Conservation (phyloP, 805 yeast species). For the Ogataea naganishii region DNA sequence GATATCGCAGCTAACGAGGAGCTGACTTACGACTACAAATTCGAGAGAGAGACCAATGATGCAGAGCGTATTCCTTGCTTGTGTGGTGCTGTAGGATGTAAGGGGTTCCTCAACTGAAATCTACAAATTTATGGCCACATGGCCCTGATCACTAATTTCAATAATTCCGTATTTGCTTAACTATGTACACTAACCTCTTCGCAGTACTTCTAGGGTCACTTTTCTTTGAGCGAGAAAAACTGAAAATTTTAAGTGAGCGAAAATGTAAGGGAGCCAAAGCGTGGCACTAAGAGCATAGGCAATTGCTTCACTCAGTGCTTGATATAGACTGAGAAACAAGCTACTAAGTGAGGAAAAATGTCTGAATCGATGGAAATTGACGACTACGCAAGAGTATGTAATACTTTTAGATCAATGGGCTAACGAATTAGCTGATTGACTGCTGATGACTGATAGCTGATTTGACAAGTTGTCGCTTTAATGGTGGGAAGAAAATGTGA, state of each 20-base stretch:
- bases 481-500: no score
- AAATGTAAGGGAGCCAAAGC: no score
- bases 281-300: no score
- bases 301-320: no score
- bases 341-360: slow-evolving; percentile 24
- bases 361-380: slow-evolving; percentile 55
- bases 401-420: not conserved
- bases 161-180: no score
- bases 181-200: not conserved
- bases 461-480: not conserved
- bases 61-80: slow-evolving; percentile 83
- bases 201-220: not conserved
- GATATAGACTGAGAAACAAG: not conserved
- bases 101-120: slow-evolving; percentile 77
- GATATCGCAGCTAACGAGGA: slow-evolving; percentile 88
- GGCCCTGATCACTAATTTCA: not conserved
- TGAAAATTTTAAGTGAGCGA: no score
- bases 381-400: slow-evolving; percentile 52
- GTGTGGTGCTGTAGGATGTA: slow-evolving; percentile 94
- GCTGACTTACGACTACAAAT: slow-evolving; percentile 91
- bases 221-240: no score
- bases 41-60: slow-evolving; percentile 84
- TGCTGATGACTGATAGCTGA: not conserved
- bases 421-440: not conserved
- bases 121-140: not conserved